A percentile compares a stretch with the other conserved stretches of the same genome.
phyloP scores from a whole-genome alignment of 2,329 filamentous ascomycete genomes.

The Penicillium sp. region DNA sequence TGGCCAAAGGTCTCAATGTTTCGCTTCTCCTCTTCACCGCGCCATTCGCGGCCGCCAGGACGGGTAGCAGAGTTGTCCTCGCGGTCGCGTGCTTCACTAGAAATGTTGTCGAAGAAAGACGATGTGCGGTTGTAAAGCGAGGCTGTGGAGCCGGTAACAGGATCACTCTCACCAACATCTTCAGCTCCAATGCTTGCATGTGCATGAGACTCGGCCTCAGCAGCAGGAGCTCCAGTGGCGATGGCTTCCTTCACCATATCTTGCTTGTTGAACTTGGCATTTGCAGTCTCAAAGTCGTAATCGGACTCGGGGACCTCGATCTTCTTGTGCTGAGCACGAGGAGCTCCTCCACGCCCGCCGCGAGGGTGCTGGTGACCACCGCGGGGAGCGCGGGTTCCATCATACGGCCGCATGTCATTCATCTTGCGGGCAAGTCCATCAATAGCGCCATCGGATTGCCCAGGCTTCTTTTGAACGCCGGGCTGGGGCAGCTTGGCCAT shows the following conservation, averaged over 20 bases:
- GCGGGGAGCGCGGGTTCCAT: slow-evolving; percentile 37
- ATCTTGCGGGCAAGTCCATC: slow-evolving; percentile 48
- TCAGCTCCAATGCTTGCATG: slow-evolving; percentile 41
- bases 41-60: slow-evolving; percentile 81
- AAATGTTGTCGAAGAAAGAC: slow-evolving; percentile 99
- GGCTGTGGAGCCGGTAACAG: slow-evolving; percentile 36
- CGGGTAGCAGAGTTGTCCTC: slow-evolving; percentile 67
- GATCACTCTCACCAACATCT: slow-evolving; percentile 26
- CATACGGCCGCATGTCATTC: slow-evolving; percentile 47
- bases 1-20: slow-evolving; percentile 98
- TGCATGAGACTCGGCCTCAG: slow-evolving; percentile 52
- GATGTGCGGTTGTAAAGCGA: slow-evolving; percentile 78
- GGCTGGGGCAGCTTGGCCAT: slow-evolving; percentile 52
- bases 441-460: slow-evolving; percentile 34
- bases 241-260: slow-evolving; percentile 87
- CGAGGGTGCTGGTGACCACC: slow-evolving; percentile 43
- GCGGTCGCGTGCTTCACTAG: slow-evolving; percentile 86
- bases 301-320: slow-evolving; percentile 88
- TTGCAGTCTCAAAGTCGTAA: slow-evolving; percentile 85
- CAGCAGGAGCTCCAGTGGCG: slow-evolving; percentile 69
- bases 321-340: slow-evolving; percentile 58
- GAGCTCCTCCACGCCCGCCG: slow-evolving; percentile 49
- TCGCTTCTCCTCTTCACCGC: slow-evolving; percentile 87
- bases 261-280: slow-evolving; percentile 87
- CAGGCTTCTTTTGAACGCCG: slow-evolving; percentile 34